phyloP scores from a whole-genome alignment of 2,329 filamentous ascomycete genomes.

The Claviceps maximensis region DNA sequence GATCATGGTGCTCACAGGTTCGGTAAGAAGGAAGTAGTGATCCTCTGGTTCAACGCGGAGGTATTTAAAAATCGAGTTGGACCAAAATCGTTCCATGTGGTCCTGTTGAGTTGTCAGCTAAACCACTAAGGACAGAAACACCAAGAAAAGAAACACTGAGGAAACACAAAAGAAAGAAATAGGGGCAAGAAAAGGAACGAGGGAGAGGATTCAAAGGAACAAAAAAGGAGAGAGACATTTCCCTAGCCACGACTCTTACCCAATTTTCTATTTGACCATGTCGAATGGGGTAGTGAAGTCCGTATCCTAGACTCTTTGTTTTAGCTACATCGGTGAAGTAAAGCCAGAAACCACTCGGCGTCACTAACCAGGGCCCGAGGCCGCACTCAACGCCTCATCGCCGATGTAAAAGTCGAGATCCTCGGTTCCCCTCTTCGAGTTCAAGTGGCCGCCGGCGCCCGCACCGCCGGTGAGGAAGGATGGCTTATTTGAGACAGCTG shows the following conservation, averaged over 20 bases:
- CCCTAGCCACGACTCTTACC: constrained; percentile 40
- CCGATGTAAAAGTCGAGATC: constrained; percentile 98
- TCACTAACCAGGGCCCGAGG: constrained; percentile 61
- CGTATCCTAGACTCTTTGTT: constrained; percentile 55
- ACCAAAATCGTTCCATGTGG: constrained; percentile 99
- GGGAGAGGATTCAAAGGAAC: not conserved
- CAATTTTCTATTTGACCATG: constrained; percentile 99
- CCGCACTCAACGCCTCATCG: constrained; percentile 80
- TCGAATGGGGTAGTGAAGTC: constrained; percentile 91
- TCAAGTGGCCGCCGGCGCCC: constrained; percentile 61
- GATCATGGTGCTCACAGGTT: constrained; percentile 54
- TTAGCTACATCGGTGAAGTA: constrained; percentile 3
- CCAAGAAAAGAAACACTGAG: not conserved
- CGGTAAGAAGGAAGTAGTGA: constrained; percentile 94
- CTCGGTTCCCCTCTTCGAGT: constrained; percentile 87
- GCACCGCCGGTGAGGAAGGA: constrained; percentile 88
- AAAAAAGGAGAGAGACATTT: not conserved
- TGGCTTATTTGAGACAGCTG: constrained; percentile 85
- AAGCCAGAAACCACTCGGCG: not conserved
- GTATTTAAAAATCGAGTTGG: constrained; percentile 99
- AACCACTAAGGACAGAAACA: not conserved
- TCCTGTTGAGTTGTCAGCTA: constrained; percentile 45
- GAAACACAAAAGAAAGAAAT: not conserved
- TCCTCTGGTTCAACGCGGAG: constrained; percentile 95
- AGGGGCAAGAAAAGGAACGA: not conserved